Evolutionary conservation across 1,284 basidiomycete species (phyloP), one percentile per base, ranked within the genome.

Genomic region (Boletellus deceptivus): DNA sequence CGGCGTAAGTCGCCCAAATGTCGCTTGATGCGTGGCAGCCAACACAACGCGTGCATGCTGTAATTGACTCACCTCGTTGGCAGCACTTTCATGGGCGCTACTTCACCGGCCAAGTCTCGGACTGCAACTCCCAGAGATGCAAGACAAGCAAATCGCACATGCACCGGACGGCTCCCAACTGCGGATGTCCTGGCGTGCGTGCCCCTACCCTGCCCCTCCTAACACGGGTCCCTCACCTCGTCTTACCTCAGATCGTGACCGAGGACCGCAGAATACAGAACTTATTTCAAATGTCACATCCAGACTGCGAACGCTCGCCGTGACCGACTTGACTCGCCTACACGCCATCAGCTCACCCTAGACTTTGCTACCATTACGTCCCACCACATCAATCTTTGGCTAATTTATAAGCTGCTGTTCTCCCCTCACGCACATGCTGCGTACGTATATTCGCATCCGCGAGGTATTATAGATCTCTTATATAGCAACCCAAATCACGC

Each of bases 11-110:
- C 1, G 8, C 24, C 3, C 17, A 29, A 29, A 29, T 29, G 1
- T 29, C 29, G 29, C 29, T 29, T 8, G 29, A 25, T 4, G 9
- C 27, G 41, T 35, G 39, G 14, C 16, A 20, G 20, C 35, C 36
- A 29, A 25, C 16, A n/a, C 16, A 20, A n/a, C 37, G 29, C 22
- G 33, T 38, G 6, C 39, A 37, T 52, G 40, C 59, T 48, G 60
- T 64, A 59, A 53, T 49, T 49, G 37, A 48, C 55, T 25, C 5
- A 16, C 24, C 27, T 16, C 34, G 16, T 36, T 34, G 5, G 49
- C 39, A 84, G 82, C 82, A 84, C 60, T 84, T 83, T 65, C 80
- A 83, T 55, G 76, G 77, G 37, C 74, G 79, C 31, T 84, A 82
- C 63, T 82, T 74, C 60, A 82, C 83, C 20, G 83, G 82, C 22